phyloP scores from a whole-genome alignment of 257 asterid genomes.

The Forsythia viridissima region DNA sequence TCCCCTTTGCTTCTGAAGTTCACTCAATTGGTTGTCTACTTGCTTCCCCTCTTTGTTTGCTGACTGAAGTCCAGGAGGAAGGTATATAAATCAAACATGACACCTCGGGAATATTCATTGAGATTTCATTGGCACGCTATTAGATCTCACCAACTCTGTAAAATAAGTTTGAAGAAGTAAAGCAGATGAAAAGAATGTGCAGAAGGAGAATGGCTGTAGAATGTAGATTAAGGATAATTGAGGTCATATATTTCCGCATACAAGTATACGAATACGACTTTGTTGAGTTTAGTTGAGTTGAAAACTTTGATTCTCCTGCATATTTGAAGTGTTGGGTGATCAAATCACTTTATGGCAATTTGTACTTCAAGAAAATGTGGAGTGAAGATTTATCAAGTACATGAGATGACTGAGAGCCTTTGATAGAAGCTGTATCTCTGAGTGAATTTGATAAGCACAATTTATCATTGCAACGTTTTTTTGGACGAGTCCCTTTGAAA shows the following conservation, averaged over 20 bases:
- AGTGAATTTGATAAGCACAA: background rate
- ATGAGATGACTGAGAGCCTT: background rate
- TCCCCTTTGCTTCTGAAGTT: background rate
- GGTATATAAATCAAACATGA: background rate
- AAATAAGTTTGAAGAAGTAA: background rate
- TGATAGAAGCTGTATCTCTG: background rate
- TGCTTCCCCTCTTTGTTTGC: slow-evolving; percentile 3
- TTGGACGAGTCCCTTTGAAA: slow-evolving; percentile 12
- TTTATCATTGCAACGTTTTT: background rate
- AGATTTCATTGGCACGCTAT: background rate
- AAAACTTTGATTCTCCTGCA: background rate
- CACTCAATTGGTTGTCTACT: background rate
- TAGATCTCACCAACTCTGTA: background rate
- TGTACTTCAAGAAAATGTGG: slow-evolving; percentile 3
- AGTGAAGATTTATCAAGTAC: background rate
- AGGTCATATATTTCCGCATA: background rate
- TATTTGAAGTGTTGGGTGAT: background rate
- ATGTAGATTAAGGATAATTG: slow-evolving; percentile 1
- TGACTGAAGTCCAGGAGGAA: background rate
- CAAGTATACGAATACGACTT: background rate
- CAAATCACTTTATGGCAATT: background rate
- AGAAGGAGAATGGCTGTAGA: background rate
- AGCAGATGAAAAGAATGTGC: background rate
- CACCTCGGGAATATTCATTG: background rate
- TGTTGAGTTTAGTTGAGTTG: background rate